These are phyloP conservation scores for Trichoderma simmonsii DNA, from an alignment of 2,329 filamentous ascomycete species.

Conservation along the genomic window DNA sequence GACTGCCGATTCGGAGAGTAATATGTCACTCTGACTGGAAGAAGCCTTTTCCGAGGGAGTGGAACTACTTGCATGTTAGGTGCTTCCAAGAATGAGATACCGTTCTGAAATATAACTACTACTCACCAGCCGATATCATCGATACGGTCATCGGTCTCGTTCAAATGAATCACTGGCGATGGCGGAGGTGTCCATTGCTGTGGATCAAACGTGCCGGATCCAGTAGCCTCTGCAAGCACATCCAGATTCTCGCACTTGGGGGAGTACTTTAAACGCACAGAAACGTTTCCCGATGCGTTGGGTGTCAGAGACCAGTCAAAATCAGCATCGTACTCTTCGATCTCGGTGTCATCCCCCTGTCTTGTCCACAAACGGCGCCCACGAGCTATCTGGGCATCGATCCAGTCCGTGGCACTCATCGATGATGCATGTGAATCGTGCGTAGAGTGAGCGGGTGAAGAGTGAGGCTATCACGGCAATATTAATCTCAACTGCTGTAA, in stretches of 20 bases:
- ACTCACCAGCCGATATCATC: background rate
- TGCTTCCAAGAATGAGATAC: background rate
- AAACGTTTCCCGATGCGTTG: background rate
- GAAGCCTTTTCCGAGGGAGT: background rate
- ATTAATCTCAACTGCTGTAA: background rate
- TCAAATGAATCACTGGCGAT: slow-evolving; percentile 15
- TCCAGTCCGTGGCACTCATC: slow-evolving; percentile 27
- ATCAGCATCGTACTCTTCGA: slow-evolving; percentile 19
- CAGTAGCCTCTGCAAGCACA: background rate
- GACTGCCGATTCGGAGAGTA: background rate
- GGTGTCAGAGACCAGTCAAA: background rate
- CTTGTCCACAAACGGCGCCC: slow-evolving; percentile 18
- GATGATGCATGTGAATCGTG: slow-evolving; percentile 21
- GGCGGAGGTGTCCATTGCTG: slow-evolving; percentile 24
- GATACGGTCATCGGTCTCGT: background rate
- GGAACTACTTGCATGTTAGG: background rate
- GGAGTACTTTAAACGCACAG: slow-evolving; percentile 26
- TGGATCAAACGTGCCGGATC: background rate
- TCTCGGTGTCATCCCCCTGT: slow-evolving; percentile 1
- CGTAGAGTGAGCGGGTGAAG: slow-evolving; percentile 7
- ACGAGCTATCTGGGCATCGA: slow-evolving; percentile 29
- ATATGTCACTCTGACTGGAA: background rate
- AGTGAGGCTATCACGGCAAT: background rate
- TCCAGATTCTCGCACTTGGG: slow-evolving; percentile 27
- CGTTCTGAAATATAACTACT: background rate